Percentiles rank a stretch among this genome's conserved stretches.
These are phyloP conservation scores for Hirsutella minnesotensis DNA, from an alignment of 2,329 filamentous ascomycete species.

Conservation along the genomic window DNA sequence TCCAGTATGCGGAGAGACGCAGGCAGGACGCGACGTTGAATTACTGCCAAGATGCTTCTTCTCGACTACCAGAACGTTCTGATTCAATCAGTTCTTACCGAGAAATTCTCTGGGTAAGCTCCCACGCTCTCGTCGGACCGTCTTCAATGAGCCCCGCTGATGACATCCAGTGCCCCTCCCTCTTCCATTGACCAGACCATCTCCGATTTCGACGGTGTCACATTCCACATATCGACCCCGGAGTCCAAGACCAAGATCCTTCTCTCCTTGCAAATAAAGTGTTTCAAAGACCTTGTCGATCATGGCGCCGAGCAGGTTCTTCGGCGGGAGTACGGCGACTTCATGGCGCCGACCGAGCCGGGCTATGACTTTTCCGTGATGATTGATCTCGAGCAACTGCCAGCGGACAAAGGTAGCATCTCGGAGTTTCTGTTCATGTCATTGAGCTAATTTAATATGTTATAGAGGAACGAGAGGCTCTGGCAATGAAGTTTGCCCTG, in stretches of 20 bases:
- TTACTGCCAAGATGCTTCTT: conserved; percentile 58
- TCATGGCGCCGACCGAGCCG: conserved; percentile 75
- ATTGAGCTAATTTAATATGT: background rate
- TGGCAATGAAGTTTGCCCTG: conserved; percentile 78
- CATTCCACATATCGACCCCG: conserved; percentile 95
- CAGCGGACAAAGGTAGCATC: conserved; percentile 56
- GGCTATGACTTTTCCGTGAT: conserved; percentile 94
- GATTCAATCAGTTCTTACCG: conserved; percentile 89
- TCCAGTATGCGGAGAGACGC: conserved; percentile 12
- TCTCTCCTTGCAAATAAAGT: conserved; percentile 89
- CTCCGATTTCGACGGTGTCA: conserved; percentile 97
- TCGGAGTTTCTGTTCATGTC: background rate
- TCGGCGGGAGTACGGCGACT: conserved; percentile 85
- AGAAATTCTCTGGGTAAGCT: conserved; percentile 75
- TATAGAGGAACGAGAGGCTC: conserved; percentile 69
- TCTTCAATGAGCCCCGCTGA: conserved; percentile 15
- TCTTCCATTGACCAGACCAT: conserved; percentile 93
- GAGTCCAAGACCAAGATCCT: conserved; percentile 89
- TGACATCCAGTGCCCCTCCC: conserved; percentile 58
- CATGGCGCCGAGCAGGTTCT: conserved; percentile 90
- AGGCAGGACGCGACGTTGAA: conserved; percentile 13
- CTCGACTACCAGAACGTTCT: conserved; percentile 98
- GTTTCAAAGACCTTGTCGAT: conserved; percentile 80
- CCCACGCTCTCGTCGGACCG: background rate
- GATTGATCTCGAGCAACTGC: conserved; percentile 80